Percentiles rank a stretch among this genome's conserved stretches.
phyloP scores from a whole-genome alignment of 2,329 filamentous ascomycete genomes.

The Microthyrium microscopicum region DNA sequence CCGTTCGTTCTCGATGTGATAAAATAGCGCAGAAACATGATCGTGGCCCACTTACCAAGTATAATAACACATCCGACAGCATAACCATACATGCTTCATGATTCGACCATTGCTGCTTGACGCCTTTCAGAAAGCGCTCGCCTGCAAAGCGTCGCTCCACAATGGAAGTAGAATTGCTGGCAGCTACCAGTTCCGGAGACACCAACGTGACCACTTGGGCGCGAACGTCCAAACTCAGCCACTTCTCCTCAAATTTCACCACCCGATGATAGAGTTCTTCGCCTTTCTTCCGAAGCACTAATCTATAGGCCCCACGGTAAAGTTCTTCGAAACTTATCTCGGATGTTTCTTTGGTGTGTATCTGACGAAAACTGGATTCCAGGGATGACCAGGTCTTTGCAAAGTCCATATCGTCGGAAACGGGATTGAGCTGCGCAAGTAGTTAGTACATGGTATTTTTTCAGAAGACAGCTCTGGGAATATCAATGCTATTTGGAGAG shows the following conservation, averaged over 20 bases:
- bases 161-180: constrained; percentile 39
- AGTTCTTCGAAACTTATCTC: constrained; percentile 86
- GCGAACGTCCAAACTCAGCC: constrained; percentile 62
- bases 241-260: constrained; percentile 62
- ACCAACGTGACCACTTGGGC: constrained; percentile 38
- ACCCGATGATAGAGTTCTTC: constrained; percentile 67
- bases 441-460: neutral
- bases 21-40: neutral
- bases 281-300: constrained; percentile 78
- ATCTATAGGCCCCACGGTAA: constrained; percentile 85
- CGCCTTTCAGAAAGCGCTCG: constrained; percentile 61
- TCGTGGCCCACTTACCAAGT: constrained; percentile 43
- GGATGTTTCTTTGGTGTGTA: constrained; percentile 84
- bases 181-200: constrained; percentile 38
- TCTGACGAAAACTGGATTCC: constrained; percentile 61
- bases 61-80: constrained; percentile 93
- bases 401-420: constrained; percentile 52
- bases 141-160: constrained; percentile 67
- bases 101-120: constrained; percentile 70
- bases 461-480: neutral
- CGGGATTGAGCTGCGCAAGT: constrained; percentile 1
- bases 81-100: constrained; percentile 91
- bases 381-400: constrained; percentile 72
- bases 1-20: neutral
- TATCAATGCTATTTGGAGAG: neutral